Evolutionary conservation across 2,329 filamentous ascomycete species (phyloP), one percentile per base, ranked within the genome.

Genomic region (Fusarium tuaranense): DNA sequence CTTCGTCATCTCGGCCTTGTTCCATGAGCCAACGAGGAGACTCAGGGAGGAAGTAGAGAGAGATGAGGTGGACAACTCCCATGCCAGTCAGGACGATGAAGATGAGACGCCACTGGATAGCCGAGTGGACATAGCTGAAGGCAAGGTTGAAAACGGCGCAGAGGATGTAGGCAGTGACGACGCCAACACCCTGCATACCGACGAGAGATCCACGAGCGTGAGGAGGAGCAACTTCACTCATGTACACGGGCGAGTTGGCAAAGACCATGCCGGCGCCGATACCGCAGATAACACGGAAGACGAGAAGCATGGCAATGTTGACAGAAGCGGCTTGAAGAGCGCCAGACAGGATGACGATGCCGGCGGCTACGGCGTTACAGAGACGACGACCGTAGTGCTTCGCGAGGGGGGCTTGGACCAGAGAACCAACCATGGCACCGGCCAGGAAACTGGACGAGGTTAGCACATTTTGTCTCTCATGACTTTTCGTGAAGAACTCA

Each of bases 21-120:
- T 81, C 80, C 71, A 82, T 81, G 16, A 84, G 80, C 83, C 83
- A 84, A 14, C 83, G 78, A 0, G 83, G 83, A 34, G 81, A 83
- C 65, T 84, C 83, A 0, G 83, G 83, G 30, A 84, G 32, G 41
- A 57, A 60, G 16, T 59, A 77, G 22, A 84, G 72, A 4, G 79
- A 77, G 4, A 80, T 66, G 2, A 79, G 75, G 64, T 81, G 80
- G n/a, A 82, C 70, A 16, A 68, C 27, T 8, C 51, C 63, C 39
- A 68, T 58, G 18, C 25, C 58, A 2, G 80, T 77, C 9, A 82
- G 77, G 25, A 80, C 80, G 14, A 58, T 58, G 9, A 58, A 58
- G 55, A 58, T 58, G 13, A 58, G 55, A 13, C 55, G 55, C 55
- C 55, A 58, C 20, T 58, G 55, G 9, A 58, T 36, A 25, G 55